A percentile compares a stretch with the other conserved stretches of the same genome.
phyloP scores from a whole-genome alignment of 441 rosid genomes.

The Lepidium campestre region DNA sequence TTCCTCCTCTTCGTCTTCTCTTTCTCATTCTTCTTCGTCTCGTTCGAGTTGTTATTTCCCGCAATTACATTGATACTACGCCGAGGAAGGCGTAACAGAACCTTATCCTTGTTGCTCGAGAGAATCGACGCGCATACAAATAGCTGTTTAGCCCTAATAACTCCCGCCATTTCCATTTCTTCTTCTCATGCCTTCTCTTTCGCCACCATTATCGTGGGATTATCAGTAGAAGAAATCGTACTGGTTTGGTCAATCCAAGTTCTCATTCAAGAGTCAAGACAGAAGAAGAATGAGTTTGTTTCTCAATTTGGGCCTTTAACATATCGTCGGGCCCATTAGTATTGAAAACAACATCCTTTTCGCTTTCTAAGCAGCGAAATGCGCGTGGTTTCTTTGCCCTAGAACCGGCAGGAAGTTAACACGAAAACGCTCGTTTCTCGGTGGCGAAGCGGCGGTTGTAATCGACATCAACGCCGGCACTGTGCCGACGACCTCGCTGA shows the following conservation, averaged over 20 bases:
- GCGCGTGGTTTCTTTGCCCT: conserved; percentile 40
- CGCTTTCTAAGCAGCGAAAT: conserved; percentile 22
- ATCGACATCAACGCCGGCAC: conserved; percentile 26
- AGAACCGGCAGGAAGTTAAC: conserved; percentile 39
- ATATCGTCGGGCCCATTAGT: conserved; percentile 9
- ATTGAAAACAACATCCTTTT: conserved; percentile 21
- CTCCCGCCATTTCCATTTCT: conserved; percentile 27
- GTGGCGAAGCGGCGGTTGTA: conserved; percentile 26
- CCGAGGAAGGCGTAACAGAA: conserved; percentile 4
- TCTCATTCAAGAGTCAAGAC: neutral
- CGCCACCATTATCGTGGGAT: conserved; percentile 16
- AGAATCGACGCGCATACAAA: conserved; percentile 22
- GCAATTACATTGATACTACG: conserved; percentile 21
- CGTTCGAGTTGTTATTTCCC: conserved; percentile 20
- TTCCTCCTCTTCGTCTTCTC: conserved; percentile 30
- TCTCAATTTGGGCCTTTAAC: conserved; percentile 3
- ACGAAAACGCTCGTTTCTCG: conserved; percentile 29
- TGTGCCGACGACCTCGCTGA: neutral
- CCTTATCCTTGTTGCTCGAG: neutral
- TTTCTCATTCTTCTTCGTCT: conserved; percentile 24
- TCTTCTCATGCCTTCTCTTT: conserved; percentile 20
- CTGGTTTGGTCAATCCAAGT: neutral
- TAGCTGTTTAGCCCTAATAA: conserved; percentile 20
- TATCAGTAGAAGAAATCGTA: neutral
- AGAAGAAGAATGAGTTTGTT: neutral